Percentiles rank a stretch among this genome's conserved stretches.
These are phyloP conservation scores for Canavalia ensiformis DNA, from an alignment of 306 rosid genomes.

Conservation along the genomic window DNA sequence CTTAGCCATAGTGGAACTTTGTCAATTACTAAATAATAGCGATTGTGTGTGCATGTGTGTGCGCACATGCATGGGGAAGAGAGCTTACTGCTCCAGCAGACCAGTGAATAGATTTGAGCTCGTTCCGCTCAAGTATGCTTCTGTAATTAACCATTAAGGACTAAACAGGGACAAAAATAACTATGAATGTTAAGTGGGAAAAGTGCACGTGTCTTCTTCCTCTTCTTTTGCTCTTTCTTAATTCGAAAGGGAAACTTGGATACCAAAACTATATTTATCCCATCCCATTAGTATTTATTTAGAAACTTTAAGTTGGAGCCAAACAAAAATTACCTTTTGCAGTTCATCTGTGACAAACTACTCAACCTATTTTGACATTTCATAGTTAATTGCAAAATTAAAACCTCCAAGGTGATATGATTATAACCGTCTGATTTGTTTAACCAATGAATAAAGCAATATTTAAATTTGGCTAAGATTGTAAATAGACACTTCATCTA, in stretches of 20 bases:
- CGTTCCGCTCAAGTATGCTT: conserved; percentile 74
- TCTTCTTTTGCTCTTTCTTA: not conserved
- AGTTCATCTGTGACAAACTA: not conserved
- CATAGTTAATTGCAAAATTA: conserved; percentile 10
- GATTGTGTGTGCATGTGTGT: not conserved
- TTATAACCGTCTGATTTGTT: conserved; percentile 19
- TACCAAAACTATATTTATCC: not conserved
- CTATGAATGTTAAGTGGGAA: not conserved
- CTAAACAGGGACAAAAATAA: conserved; percentile 25
- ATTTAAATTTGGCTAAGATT: not conserved
- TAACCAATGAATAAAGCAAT: conserved; percentile 6
- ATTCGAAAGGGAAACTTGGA: not conserved
- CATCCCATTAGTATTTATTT: conserved; percentile 20
- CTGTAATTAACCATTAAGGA: conserved; percentile 63
- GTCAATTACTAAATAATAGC: conserved; percentile 5
- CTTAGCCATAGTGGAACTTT: conserved; percentile 13
- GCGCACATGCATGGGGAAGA: conserved; percentile 7
- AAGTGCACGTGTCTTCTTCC: not conserved
- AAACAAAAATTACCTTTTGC: not conserved
- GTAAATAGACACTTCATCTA: not conserved
- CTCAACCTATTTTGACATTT: conserved; percentile 20
- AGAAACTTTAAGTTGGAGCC: not conserved
- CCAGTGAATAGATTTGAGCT: conserved; percentile 79
- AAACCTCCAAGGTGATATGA: not conserved
- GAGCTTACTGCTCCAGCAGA: conserved; percentile 75